These are phyloP conservation scores for Phialophora expanda DNA, from an alignment of 2,329 filamentous ascomycete genomes.

Conservation along the genomic window DNA sequence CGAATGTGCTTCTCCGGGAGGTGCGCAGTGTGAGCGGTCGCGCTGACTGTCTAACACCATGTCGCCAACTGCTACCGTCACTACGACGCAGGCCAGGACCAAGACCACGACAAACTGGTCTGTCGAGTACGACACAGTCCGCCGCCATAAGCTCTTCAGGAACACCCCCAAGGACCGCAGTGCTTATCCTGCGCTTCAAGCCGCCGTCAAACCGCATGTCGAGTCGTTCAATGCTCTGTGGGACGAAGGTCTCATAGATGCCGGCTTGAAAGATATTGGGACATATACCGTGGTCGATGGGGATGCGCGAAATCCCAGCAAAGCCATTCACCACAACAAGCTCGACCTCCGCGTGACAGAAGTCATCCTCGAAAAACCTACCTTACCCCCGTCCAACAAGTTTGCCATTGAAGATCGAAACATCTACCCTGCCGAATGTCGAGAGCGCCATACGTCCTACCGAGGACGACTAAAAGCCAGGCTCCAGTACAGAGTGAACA, in stretches of 20 bases:
- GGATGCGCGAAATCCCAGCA: slow-evolving; percentile 49
- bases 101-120: slow-evolving; percentile 65
- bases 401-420: slow-evolving; percentile 77
- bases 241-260: slow-evolving; percentile 73
- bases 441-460: slow-evolving; percentile 92
- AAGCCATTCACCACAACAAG: slow-evolving; percentile 63
- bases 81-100: slow-evolving; percentile 28
- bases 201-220: slow-evolving; percentile 88
- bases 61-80: slow-evolving; percentile 30
- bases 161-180: slow-evolving; percentile 85
- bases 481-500: slow-evolving; percentile 85
- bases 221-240: slow-evolving; percentile 95
- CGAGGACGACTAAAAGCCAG: slow-evolving; percentile 82
- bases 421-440: slow-evolving; percentile 88
- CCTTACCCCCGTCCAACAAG: slow-evolving; percentile 81
- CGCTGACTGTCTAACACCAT: slow-evolving; percentile 9
- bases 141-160: slow-evolving; percentile 85
- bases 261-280: slow-evolving; percentile 86
- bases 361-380: slow-evolving; percentile 80
- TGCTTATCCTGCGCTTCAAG: slow-evolving; percentile 84
- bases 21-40: not conserved
- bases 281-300: slow-evolving; percentile 86
- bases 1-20: not conserved
- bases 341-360: slow-evolving; percentile 79
- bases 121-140: slow-evolving; percentile 81